phyloP scores from a whole-genome alignment of 805 yeast genomes.

The Pichia californica region DNA sequence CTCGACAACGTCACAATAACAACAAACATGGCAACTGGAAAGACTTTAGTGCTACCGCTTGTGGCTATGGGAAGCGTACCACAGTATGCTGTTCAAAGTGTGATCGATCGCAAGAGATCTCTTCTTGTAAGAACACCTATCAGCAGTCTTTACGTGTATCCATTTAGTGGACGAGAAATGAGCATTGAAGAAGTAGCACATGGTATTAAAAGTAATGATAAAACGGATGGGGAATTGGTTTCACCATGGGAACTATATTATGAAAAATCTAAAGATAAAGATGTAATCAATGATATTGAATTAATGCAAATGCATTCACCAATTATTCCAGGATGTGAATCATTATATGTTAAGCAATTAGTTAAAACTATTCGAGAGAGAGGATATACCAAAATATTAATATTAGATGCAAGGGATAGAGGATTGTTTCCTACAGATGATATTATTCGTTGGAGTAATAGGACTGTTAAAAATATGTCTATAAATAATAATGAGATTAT shows the following conservation, averaged over 20 bases:
- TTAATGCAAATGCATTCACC: constrained; percentile 13
- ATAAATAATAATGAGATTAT: too few relatives aligned
- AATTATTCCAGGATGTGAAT: constrained; percentile 13
- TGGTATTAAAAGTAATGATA: background rate
- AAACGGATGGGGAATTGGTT: background rate
- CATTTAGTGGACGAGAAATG: constrained; percentile 56
- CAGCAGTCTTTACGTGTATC: constrained; percentile 59
- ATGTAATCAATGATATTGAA: background rate
- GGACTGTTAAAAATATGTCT: too few relatives aligned
- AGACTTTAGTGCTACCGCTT: constrained; percentile 61
- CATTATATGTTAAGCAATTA: constrained; percentile 10
- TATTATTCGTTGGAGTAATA: too few relatives aligned
- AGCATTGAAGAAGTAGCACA: constrained; percentile 1
- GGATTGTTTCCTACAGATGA: constrained; percentile 6
- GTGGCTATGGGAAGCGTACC: constrained; percentile 89
- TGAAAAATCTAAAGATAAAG: background rate
- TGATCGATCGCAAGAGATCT: constrained; percentile 1
- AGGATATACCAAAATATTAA: constrained; percentile 3
- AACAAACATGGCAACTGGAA: background rate
- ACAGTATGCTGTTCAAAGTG: constrained; percentile 44
- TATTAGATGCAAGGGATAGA: constrained; percentile 9
- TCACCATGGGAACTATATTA: constrained; percentile 9
- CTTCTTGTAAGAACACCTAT: constrained; percentile 27
- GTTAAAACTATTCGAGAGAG: background rate
- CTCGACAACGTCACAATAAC: too few relatives aligned